Conservation (phyloP, 2,329 filamentous ascomycete species). For the Ascochyta koolunga region DNA sequence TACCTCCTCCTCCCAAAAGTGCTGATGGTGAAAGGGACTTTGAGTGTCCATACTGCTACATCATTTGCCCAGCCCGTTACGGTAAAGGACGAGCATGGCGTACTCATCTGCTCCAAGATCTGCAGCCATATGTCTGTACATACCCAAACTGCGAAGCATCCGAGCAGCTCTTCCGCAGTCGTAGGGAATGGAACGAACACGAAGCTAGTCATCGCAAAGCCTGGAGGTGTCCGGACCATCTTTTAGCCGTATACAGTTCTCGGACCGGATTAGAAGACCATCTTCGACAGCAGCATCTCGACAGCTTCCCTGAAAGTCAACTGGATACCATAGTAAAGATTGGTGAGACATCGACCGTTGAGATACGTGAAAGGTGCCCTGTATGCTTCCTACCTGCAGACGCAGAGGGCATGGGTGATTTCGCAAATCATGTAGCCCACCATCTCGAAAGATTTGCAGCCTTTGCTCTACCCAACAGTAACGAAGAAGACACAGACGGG, state of each 20-base stretch:
- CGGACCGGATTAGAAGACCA: slow-evolving; percentile 36
- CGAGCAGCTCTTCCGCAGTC: slow-evolving; percentile 42
- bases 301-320: slow-evolving; percentile 39
- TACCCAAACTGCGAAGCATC: slow-evolving; percentile 37
- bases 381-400: slow-evolving; percentile 37
- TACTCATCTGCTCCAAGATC: slow-evolving; percentile 45
- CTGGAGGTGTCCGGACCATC: slow-evolving; percentile 47
- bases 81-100: slow-evolving; percentile 42
- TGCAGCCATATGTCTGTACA: slow-evolving; percentile 48
- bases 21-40: slow-evolving; percentile 45
- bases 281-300: slow-evolving; percentile 34
- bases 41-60: slow-evolving; percentile 48
- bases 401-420: slow-evolving; percentile 29
- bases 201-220: slow-evolving; percentile 46
- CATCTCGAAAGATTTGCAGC: slow-evolving; percentile 45
- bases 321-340: slow-evolving; percentile 38
- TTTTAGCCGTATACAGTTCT: slow-evolving; percentile 35
- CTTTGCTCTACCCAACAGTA: slow-evolving; percentile 41
- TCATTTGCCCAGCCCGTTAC: slow-evolving; percentile 48
- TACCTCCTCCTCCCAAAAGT: slow-evolving; percentile 42
- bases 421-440: slow-evolving; percentile 46
- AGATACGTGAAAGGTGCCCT: slow-evolving; percentile 39
- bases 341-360: slow-evolving; percentile 41
- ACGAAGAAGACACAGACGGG: slow-evolving; percentile 38
- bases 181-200: slow-evolving; percentile 47